Evolutionary conservation across 2,329 filamentous ascomycete genomes (phyloP).

Genomic region (Ceratocystis smalleyi): DNA sequence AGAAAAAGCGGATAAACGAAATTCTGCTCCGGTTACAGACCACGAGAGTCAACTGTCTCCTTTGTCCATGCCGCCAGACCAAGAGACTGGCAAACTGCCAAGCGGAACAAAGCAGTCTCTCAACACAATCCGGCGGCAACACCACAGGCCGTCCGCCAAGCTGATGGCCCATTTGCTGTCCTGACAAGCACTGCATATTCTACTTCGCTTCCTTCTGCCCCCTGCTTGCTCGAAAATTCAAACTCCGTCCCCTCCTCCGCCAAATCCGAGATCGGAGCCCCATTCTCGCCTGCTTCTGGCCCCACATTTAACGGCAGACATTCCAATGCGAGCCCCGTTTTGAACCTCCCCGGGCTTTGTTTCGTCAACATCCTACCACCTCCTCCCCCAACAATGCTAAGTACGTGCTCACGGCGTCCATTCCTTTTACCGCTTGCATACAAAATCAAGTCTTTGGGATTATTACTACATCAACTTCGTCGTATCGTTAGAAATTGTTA

Average conservation of each 20-base stretch:
- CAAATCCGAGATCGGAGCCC: neutral
- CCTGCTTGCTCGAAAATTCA: neutral
- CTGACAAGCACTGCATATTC: too few species aligned
- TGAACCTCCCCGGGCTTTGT: neutral
- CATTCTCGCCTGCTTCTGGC: neutral
- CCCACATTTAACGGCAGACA: neutral
- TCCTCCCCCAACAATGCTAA: neutral
- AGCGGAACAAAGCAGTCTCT: neutral
- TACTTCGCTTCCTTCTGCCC: too few species aligned
- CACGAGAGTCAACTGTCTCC: too few species aligned
- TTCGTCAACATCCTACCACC: too few species aligned
- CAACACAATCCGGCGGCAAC: neutral
- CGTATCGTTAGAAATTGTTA: neutral
- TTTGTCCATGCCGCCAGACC: neutral
- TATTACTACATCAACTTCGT: neutral
- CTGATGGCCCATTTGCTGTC: too few species aligned
- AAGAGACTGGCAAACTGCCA: neutral
- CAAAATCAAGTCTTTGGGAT: too few species aligned
- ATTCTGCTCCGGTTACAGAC: neutral
- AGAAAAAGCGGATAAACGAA: conserved; percentile 5
- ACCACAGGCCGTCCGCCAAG: too few species aligned
- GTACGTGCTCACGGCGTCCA: too few species aligned
- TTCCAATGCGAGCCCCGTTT: neutral
- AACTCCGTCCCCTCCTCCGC: neutral
- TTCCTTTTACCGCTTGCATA: neutral